phyloP scores from a whole-genome alignment of 1,139 yeast genomes.

The Yamadazyma oceani region DNA sequence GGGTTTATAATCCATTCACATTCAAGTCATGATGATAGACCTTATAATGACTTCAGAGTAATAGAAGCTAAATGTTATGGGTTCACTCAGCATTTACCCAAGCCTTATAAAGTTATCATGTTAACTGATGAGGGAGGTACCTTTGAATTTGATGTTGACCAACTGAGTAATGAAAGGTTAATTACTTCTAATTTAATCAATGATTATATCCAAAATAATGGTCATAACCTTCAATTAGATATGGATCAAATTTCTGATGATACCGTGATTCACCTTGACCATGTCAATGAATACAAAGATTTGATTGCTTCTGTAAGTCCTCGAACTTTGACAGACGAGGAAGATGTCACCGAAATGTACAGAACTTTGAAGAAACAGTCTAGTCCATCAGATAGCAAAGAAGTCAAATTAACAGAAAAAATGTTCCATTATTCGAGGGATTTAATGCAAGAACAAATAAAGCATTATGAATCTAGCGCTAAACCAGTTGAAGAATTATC shows the following conservation, averaged over 20 bases:
- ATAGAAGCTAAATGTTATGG: conserved; percentile 30
- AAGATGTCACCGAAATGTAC: conserved; percentile 27
- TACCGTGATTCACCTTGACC: conserved; percentile 20
- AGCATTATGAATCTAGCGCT: conserved; percentile 15
- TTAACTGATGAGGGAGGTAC: conserved; percentile 28
- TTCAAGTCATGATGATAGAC: conserved; percentile 27
- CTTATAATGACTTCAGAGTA: conserved; percentile 27
- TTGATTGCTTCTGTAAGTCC: conserved; percentile 22
- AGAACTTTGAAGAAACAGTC: conserved; percentile 16
- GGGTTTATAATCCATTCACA: conserved; percentile 28
- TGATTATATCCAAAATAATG: conserved; percentile 17
- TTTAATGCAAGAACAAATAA: conserved; percentile 20
- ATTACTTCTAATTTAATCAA: conserved; percentile 24
- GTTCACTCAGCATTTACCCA: conserved; percentile 27
- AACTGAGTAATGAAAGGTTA: conserved; percentile 18
- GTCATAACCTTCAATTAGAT: conserved; percentile 6
- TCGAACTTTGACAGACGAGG: conserved; percentile 18
- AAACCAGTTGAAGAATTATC: conserved; percentile 12
- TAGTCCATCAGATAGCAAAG: conserved; percentile 17
- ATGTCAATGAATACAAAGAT: conserved; percentile 19
- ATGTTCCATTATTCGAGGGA: conserved; percentile 25
- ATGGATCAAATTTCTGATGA: conserved; percentile 13
- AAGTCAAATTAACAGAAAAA: conserved; percentile 19
- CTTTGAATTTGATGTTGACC: conserved; percentile 32
- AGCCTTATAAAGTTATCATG: conserved; percentile 32